Percentiles rank a stretch among this genome's conserved stretches.
Conservation (phyloP, 2,329 filamentous ascomycete species). For the Xylariaceae sp. region DNA sequence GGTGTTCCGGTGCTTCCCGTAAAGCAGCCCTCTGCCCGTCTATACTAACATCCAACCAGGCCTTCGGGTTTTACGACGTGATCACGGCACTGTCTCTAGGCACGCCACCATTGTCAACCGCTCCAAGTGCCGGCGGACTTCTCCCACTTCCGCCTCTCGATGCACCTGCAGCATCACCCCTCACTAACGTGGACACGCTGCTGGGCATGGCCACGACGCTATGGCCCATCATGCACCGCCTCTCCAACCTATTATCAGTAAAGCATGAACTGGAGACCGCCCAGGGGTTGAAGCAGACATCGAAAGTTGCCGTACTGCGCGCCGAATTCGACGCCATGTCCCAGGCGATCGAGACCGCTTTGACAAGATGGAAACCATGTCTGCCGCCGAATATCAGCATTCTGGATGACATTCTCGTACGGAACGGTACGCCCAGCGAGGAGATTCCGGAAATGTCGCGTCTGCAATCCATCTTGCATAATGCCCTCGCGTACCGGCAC, state of each 20-base stretch:
- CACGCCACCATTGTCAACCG: conserved; percentile 51
- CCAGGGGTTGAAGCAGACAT: conserved; percentile 36
- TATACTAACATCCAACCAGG: conserved; percentile 38
- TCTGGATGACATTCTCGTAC: conserved; percentile 21
- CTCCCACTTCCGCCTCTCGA: conserved; percentile 46
- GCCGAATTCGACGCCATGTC: conserved; percentile 49
- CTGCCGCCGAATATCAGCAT: conserved; percentile 39
- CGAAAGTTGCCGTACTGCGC: conserved; percentile 45
- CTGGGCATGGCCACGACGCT: conserved; percentile 59
- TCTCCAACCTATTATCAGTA: conserved; percentile 52
- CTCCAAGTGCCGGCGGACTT: conserved; percentile 44
- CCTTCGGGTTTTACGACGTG: conserved; percentile 63
- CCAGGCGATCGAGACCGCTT: conserved; percentile 51
- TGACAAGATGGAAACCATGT: conserved; percentile 53
- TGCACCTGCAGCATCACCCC: conserved; percentile 40
- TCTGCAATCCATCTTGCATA: conserved; percentile 54
- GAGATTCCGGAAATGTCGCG: conserved; percentile 36
- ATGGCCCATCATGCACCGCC: conserved; percentile 60
- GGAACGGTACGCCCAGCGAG: conserved; percentile 14
- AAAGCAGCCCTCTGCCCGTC: background rate
- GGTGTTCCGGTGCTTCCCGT: conserved; percentile 1
- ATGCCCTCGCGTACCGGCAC: conserved; percentile 58
- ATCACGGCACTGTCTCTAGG: conserved; percentile 60
- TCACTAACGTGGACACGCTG: conserved; percentile 54
- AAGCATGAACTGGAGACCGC: conserved; percentile 50